These are phyloP conservation scores for Diaporthe destruens DNA, from an alignment of 2,329 filamentous ascomycete species.

Conservation along the genomic window DNA sequence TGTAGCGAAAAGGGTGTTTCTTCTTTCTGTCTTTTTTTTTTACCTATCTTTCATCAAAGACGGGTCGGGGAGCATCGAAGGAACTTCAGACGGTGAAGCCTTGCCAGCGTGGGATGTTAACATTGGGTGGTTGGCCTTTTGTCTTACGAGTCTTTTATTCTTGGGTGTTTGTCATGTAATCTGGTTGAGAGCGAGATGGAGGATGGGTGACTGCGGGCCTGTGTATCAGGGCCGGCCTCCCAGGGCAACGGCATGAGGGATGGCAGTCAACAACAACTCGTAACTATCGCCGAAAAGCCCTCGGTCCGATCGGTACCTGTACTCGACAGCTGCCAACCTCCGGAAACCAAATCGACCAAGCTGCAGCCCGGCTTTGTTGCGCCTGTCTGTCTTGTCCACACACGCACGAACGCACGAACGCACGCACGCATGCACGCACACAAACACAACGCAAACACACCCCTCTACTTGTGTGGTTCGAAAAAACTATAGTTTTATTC, in stretches of 20 bases:
- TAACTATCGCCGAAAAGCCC: background rate
- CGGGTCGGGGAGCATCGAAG: conserved; percentile 28
- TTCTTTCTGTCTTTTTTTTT: background rate
- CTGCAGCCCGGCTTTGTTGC: background rate
- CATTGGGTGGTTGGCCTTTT: conserved; percentile 12
- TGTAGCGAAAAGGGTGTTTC: conserved; percentile 31
- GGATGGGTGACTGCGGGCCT: background rate
- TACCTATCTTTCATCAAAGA: conserved; percentile 25
- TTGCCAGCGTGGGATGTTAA: background rate
- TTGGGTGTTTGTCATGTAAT: conserved; percentile 6
- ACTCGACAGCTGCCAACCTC: background rate
- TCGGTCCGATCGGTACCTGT: background rate
- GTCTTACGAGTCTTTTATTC: background rate
- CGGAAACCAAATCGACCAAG: background rate
- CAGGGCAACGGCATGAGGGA: background rate
- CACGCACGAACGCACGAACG: too few species aligned
- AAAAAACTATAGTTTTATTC: conserved; percentile 22
- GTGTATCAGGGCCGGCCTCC: background rate
- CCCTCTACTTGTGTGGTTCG: background rate
- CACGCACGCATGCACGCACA: too few species aligned
- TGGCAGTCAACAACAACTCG: background rate
- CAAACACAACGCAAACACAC: background rate
- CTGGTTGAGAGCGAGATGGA: background rate
- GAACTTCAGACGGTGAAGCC: conserved; percentile 1
- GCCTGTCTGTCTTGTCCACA: background rate